These are phyloP conservation scores for Acer saccharum DNA, from an alignment of 345 rosid species.

Conservation along the genomic window DNA sequence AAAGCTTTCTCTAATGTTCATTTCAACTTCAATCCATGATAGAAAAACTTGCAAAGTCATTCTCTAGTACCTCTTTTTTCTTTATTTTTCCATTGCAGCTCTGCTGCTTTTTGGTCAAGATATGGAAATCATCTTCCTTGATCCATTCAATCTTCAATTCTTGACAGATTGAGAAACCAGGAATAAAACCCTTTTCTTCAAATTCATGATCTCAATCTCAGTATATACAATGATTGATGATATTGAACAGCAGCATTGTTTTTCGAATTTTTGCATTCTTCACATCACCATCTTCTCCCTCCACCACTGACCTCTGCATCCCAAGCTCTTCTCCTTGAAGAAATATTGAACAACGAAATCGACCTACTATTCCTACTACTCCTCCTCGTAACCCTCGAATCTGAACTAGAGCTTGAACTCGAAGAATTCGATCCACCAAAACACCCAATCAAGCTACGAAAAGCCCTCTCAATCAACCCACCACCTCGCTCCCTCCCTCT, in stretches of 20 bases:
- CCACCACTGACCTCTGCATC: conserved; percentile 6
- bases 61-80: conserved; percentile 1
- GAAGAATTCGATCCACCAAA: conserved; percentile 41
- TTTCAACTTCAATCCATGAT: not conserved
- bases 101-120: not conserved
- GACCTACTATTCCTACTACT: conserved; percentile 28
- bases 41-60: not conserved
- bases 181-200: conserved; percentile 1
- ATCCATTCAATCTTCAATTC: conserved; percentile 12
- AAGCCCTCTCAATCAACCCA: conserved; percentile 48
- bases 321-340: conserved; percentile 28
- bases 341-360: conserved; percentile 11
- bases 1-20: not conserved
- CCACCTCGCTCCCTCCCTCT: conserved; percentile 57
- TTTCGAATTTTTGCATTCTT: not conserved
- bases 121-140: conserved; percentile 8
- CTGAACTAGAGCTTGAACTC: conserved; percentile 32
- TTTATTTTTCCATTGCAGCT: not conserved
- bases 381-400: conserved; percentile 19
- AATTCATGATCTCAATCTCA: not conserved
- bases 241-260: not conserved
- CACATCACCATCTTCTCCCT: conserved; percentile 18
- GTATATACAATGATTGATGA: conserved; percentile 24
- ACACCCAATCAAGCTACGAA: conserved; percentile 55
- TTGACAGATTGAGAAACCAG: not conserved